Conservation (phyloP, 768 basidiomycete genomes). For the Tulasnella sp. region DNA sequence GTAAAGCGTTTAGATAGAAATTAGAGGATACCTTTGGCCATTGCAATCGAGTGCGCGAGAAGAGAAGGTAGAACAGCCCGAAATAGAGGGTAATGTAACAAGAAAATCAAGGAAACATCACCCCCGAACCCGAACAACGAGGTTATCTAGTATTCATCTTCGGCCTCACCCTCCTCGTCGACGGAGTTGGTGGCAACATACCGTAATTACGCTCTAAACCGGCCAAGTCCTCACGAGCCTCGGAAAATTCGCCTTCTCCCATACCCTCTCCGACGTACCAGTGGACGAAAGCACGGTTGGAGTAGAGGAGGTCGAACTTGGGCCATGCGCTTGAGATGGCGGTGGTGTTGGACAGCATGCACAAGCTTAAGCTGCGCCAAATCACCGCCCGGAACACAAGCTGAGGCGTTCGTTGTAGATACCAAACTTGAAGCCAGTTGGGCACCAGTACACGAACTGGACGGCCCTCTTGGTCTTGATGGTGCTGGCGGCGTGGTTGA, state of each 20-base stretch:
- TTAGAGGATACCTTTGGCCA: neutral
- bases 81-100: conserved; percentile 4
- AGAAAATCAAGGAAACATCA: neutral
- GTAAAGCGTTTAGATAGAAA: neutral
- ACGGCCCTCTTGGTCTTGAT: conserved; percentile 98
- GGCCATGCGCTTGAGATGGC: conserved; percentile 96
- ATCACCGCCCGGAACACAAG: conserved; percentile 87
- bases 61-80: neutral
- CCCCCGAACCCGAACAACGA: neutral
- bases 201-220: conserved; percentile 92
- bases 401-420: conserved; percentile 96
- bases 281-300: conserved; percentile 85
- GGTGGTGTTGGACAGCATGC: conserved; percentile 96
- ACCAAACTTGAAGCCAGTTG: conserved; percentile 82
- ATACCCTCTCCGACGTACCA: conserved; percentile 99
- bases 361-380: conserved; percentile 92
- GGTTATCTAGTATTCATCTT: conserved; percentile 23
- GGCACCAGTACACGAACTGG: conserved; percentile 98
- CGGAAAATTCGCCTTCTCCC: conserved; percentile 99
- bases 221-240: conserved; percentile 95
- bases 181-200: conserved; percentile 50
- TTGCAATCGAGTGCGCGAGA: neutral
- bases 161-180: conserved; percentile 25
- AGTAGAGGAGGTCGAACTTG: conserved; percentile 98
- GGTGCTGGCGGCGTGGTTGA: conserved; percentile 80